These are phyloP conservation scores for Sclerotinia subarctica DNA, from an alignment of 2,329 filamentous ascomycete genomes.

Conservation along the genomic window DNA sequence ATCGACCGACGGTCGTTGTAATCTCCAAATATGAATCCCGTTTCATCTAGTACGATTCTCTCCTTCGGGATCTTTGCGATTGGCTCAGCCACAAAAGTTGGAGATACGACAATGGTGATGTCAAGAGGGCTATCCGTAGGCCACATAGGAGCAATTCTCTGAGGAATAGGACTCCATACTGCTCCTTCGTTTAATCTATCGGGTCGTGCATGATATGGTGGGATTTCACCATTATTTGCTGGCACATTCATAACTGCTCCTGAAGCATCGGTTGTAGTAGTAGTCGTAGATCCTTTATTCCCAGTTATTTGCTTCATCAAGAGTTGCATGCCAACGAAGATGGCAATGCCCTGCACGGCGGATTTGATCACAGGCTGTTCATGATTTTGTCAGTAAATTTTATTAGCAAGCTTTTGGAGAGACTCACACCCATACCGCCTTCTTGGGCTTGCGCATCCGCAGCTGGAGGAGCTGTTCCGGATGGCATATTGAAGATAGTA, in stretches of 20 bases:
- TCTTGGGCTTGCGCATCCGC: slow-evolving; percentile 34
- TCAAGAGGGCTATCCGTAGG: slow-evolving; percentile 74
- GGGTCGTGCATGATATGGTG: slow-evolving; percentile 64
- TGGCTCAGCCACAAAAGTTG: slow-evolving; percentile 65
- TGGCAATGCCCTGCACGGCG: slow-evolving; percentile 52
- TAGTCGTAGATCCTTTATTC: slow-evolving; percentile 43
- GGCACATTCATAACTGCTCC: slow-evolving; percentile 54
- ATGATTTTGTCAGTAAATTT: slow-evolving; percentile 24
- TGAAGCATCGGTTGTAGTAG: slow-evolving; percentile 49
- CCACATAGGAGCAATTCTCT: slow-evolving; percentile 83
- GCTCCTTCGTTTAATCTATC: slow-evolving; percentile 57
- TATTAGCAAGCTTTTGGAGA: neutral
- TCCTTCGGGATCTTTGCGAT: slow-evolving; percentile 64
- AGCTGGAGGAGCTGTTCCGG: slow-evolving; percentile 35
- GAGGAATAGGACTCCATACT: slow-evolving; percentile 62
- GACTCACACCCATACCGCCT: slow-evolving; percentile 37
- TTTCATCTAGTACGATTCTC: slow-evolving; percentile 74
- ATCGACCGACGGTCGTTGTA: slow-evolving; percentile 74
- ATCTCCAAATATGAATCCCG: slow-evolving; percentile 74
- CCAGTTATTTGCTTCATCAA: slow-evolving; percentile 53
- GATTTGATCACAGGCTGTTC: slow-evolving; percentile 37
- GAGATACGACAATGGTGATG: slow-evolving; percentile 79
- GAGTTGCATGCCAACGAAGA: slow-evolving; percentile 56
- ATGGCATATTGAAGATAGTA: slow-evolving; percentile 36
- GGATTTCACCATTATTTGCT: slow-evolving; percentile 55